phyloP scores from a whole-genome alignment of 371 early-diverging fungal genomes.

The Rhizomucor miehei region DNA sequence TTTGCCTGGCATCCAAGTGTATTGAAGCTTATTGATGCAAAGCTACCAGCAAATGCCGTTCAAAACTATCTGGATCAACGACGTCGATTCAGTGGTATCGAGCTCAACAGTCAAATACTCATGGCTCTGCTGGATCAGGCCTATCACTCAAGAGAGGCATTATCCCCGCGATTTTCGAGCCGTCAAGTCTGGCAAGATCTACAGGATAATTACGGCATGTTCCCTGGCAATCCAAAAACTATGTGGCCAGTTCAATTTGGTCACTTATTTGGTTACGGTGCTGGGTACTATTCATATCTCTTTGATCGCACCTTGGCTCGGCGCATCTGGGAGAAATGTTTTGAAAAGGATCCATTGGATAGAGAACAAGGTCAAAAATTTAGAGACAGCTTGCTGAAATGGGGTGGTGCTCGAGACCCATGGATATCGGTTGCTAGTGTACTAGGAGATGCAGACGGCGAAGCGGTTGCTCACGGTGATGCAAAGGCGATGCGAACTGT shows the following conservation, averaged over 20 bases:
- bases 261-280: constrained; percentile 90
- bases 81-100: constrained; percentile 64
- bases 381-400: constrained; percentile 71
- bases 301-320: constrained; percentile 84
- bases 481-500: constrained; percentile 70
- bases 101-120: constrained; percentile 83
- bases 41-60: constrained; percentile 38
- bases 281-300: constrained; percentile 92
- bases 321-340: constrained; percentile 72
- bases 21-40: constrained; percentile 50
- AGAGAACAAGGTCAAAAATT: constrained; percentile 62
- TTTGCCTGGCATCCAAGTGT: constrained; percentile 79
- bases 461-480: constrained; percentile 59
- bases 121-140: constrained; percentile 88
- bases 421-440: constrained; percentile 77
- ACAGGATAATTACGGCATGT: constrained; percentile 55
- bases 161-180: constrained; percentile 45
- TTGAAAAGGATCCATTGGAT: constrained; percentile 56
- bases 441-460: constrained; percentile 59
- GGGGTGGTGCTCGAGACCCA: constrained; percentile 95
- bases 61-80: constrained; percentile 50
- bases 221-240: constrained; percentile 66
- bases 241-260: constrained; percentile 92
- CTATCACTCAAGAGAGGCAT: constrained; percentile 53
- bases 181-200: constrained; percentile 50